Evolutionary conservation across 805 yeast genomes (phyloP).

Genomic region (Saccharomycopsis sp.): DNA sequence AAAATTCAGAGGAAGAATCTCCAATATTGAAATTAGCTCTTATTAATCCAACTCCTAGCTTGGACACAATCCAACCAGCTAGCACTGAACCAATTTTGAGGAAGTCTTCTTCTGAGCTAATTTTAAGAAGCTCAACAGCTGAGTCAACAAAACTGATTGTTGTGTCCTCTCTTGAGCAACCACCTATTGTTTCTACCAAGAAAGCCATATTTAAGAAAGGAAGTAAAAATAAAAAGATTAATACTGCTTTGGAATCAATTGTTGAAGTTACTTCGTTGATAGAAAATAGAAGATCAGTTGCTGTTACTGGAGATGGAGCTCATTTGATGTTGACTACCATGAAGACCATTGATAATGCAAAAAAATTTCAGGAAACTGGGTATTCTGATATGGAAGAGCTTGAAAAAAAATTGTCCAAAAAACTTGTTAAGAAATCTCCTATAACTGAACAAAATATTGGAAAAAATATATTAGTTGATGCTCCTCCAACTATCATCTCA

Average conservation of each 20-base stretch:
- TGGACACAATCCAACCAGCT: no score
- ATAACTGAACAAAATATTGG: background rate
- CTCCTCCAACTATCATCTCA: background rate
- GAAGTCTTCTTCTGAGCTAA: background rate
- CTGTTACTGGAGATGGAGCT: constrained; percentile 13
- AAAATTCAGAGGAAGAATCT: background rate
- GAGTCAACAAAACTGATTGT: background rate
- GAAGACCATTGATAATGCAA: constrained; percentile 4
- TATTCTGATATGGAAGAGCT: background rate
- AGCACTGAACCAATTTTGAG: background rate
- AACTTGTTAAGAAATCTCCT: background rate
- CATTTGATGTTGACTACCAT: constrained; percentile 12
- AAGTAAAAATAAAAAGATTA: no score
- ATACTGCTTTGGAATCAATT: constrained; percentile 12
- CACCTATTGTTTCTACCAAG: background rate
- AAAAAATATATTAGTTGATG: background rate
- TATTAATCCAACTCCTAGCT: no score
- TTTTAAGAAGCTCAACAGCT: background rate
- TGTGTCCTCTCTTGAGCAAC: background rate
- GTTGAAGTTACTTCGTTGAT: constrained; percentile 13
- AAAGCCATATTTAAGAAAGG: background rate
- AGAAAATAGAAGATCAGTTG: constrained; percentile 10
- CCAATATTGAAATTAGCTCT: no score
- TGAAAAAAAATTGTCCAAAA: background rate
- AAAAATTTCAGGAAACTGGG: constrained; percentile 1